These are phyloP conservation scores for Hsuehochloa calcarea DNA, from an alignment of 176 grass and related monocot species.

Conservation along the genomic window DNA sequence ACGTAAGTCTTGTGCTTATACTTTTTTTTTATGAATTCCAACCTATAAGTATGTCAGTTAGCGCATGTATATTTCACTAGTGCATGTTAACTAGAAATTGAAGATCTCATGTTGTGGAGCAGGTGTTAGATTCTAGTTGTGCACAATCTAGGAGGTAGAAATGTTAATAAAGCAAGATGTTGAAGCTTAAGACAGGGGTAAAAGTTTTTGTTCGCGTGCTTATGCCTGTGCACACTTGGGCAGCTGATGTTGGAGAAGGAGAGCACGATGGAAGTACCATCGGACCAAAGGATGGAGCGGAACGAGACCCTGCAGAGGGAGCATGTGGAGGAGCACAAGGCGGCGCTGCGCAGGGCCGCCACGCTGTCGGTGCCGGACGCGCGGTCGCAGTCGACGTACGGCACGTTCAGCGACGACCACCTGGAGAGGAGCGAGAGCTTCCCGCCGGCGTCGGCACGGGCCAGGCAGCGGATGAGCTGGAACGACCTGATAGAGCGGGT, in stretches of 20 bases:
- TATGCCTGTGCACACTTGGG: not conserved
- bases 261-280: slow-evolving; percentile 48
- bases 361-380: slow-evolving; percentile 70
- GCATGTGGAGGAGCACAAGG: slow-evolving; percentile 77
- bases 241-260: slow-evolving; percentile 82
- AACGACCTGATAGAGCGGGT: slow-evolving; percentile 78
- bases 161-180: not conserved
- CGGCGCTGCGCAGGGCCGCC: slow-evolving; percentile 60
- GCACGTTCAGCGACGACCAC: slow-evolving; percentile 44
- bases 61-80: not conserved
- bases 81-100: slow-evolving; percentile 6
- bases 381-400: slow-evolving; percentile 48
- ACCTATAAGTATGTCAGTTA: not conserved
- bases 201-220: not conserved
- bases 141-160: not conserved
- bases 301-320: slow-evolving; percentile 70
- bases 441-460: not conserved
- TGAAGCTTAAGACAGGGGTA: not conserved
- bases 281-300: slow-evolving; percentile 65
- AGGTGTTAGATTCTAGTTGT: not conserved
- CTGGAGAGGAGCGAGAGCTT: too few relatives aligned
- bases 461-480: slow-evolving; percentile 71
- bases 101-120: not conserved
- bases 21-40: not conserved
- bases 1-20: slow-evolving; percentile 49